These are phyloP conservation scores for Geoglossum cookeanum DNA, from an alignment of 2,329 filamentous ascomycete species.

Conservation along the genomic window DNA sequence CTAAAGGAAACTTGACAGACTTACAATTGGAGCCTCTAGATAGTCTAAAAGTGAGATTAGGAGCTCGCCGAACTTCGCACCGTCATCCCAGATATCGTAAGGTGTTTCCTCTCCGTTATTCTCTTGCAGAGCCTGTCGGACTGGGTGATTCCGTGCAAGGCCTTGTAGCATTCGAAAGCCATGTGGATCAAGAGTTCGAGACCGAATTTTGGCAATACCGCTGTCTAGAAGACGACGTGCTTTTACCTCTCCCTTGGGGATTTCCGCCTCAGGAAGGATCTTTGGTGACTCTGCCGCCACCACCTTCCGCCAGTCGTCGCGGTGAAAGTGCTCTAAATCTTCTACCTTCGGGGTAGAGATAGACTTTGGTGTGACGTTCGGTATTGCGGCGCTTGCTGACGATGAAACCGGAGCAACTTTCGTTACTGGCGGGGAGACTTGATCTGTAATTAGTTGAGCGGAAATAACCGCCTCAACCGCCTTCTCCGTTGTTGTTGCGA, in stretches of 20 bases:
- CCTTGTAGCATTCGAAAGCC: constrained; percentile 13
- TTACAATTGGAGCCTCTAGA: constrained; percentile 10
- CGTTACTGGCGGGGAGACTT: background rate
- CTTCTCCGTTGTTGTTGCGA: constrained; percentile 11
- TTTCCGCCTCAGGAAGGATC: background rate
- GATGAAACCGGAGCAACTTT: background rate
- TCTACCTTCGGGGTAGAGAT: background rate
- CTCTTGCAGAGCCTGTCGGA: constrained; percentile 12
- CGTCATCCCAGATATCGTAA: constrained; percentile 14
- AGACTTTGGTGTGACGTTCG: background rate
- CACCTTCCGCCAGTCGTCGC: background rate
- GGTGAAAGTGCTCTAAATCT: background rate
- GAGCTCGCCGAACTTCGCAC: constrained; percentile 14
- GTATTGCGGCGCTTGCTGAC: constrained; percentile 16
- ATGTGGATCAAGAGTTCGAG: constrained; percentile 15
- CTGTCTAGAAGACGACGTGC: constrained; percentile 5
- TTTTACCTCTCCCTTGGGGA: background rate
- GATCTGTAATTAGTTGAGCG: background rate
- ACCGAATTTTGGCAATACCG: constrained; percentile 10
- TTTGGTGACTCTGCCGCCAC: background rate
- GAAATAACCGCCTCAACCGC: background rate
- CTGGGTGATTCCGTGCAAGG: constrained; percentile 14
- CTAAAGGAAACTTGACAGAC: background rate
- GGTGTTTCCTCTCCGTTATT: constrained; percentile 11
- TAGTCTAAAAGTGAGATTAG: constrained; percentile 13